Conservation (phyloP, 1,284 basidiomycete genomes). For the Fomitopsis palustris region DNA sequence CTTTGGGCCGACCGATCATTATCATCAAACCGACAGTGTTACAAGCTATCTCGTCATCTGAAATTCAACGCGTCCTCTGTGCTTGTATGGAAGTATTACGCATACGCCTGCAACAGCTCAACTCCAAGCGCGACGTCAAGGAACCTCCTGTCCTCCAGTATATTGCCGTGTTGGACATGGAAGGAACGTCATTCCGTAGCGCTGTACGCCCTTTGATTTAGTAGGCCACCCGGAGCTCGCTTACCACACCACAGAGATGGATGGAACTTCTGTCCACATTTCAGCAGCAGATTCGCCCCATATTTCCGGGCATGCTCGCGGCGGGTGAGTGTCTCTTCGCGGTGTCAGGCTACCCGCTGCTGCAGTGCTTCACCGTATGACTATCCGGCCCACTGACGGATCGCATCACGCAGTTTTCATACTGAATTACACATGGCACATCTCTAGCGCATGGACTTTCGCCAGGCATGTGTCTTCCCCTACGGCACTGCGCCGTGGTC, state of each 20-base stretch:
- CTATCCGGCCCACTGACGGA: constrained; percentile 3
- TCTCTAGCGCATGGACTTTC: constrained; percentile 75
- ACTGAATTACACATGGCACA: constrained; percentile 81
- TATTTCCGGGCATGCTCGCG: constrained; percentile 76
- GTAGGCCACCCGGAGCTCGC: background rate
- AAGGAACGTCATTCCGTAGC: constrained; percentile 52
- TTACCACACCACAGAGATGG: constrained; percentile 36
- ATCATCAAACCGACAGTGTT: constrained; percentile 40
- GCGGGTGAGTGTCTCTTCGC: constrained; percentile 47
- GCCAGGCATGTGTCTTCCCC: constrained; percentile 49
- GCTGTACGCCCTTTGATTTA: constrained; percentile 42
- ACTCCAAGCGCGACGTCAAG: constrained; percentile 17
- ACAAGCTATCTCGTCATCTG: constrained; percentile 29
- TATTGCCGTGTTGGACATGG: constrained; percentile 66
- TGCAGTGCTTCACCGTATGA: background rate
- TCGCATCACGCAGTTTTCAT: constrained; percentile 52
- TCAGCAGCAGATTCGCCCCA: constrained; percentile 59
- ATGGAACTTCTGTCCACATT: constrained; percentile 63
- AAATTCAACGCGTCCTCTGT: constrained; percentile 40
- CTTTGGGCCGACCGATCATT: constrained; percentile 60
- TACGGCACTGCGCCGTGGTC: background rate
- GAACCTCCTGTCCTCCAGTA: constrained; percentile 56
- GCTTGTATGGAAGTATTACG: constrained; percentile 53
- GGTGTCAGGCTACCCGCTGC: background rate
- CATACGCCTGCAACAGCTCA: constrained; percentile 44